These are phyloP conservation scores for Penicillium rolfsii DNA, from an alignment of 2,329 filamentous ascomycete genomes.

Conservation along the genomic window DNA sequence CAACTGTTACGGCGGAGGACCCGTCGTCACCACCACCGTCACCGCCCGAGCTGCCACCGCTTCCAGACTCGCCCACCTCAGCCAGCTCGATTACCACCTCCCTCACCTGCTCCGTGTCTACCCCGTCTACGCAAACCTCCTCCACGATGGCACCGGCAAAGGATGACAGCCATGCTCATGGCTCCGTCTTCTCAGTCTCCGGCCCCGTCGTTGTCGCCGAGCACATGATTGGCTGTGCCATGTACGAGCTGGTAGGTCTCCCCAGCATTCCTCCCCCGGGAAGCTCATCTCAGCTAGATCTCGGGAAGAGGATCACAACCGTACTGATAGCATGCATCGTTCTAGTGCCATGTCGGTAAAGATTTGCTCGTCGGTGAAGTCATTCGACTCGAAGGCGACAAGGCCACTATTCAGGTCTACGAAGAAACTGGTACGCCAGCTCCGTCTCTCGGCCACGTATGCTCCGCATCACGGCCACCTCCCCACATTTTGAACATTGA, in stretches of 20 bases:
- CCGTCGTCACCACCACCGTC: conserved; percentile 34
- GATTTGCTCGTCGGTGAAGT: conserved; percentile 94
- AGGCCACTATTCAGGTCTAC: conserved; percentile 97
- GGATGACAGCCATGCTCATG: conserved; percentile 58
- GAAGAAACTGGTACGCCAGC: conserved; percentile 80
- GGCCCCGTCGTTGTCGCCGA: conserved; percentile 94
- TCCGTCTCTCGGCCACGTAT: conserved; percentile 13
- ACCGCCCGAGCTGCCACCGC: conserved; percentile 49
- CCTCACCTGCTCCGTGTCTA: conserved; percentile 34
- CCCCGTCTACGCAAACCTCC: conserved; percentile 32
- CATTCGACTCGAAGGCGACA: conserved; percentile 94
- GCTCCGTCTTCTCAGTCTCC: conserved; percentile 72
- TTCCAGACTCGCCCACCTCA: conserved; percentile 49
- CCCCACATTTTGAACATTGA: conserved; percentile 17
- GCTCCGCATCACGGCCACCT: conserved; percentile 6
- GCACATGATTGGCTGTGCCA: conserved; percentile 98
- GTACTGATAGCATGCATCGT: conserved; percentile 8
- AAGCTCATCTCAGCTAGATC: conserved; percentile 15
- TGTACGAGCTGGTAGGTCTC: conserved; percentile 89
- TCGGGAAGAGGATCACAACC: conserved; percentile 5
- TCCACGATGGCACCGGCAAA: conserved; percentile 50
- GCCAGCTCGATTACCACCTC: conserved; percentile 46
- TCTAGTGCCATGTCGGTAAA: conserved; percentile 84
- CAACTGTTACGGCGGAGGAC: conserved; percentile 40
- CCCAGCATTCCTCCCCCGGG: conserved; percentile 3